Evolutionary conservation across 2,329 filamentous ascomycete species (phyloP).

Genomic region (Pseudogymnoascus sp.): DNA sequence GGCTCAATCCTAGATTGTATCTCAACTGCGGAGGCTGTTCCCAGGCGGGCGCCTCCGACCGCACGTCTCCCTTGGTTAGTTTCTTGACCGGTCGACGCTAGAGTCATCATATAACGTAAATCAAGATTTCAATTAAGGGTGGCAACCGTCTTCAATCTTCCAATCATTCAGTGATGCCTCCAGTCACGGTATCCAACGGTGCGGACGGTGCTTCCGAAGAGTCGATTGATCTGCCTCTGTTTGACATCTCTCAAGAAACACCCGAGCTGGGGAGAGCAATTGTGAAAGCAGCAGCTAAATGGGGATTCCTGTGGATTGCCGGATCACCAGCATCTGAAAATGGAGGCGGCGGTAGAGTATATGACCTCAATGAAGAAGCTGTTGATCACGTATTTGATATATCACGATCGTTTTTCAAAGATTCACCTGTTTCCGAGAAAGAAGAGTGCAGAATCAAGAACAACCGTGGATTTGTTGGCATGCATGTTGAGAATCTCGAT

Average conservation of each 20-base stretch:
- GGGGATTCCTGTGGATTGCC: background rate
- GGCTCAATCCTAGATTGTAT: background rate
- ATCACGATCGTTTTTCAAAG: background rate
- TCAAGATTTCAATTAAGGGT: background rate
- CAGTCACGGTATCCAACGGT: background rate
- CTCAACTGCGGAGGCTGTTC: background rate
- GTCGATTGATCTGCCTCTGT: background rate
- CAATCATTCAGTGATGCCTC: background rate
- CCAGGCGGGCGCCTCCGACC: background rate
- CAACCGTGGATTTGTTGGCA: conserved; percentile 49
- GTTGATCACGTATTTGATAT: background rate
- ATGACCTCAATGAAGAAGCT: background rate
- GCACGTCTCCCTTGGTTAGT: background rate
- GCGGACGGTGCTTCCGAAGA: background rate
- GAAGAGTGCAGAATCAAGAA: conserved; percentile 34
- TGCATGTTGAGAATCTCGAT: conserved; percentile 38
- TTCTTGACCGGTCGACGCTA: background rate
- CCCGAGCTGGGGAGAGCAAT: background rate
- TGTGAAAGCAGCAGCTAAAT: background rate
- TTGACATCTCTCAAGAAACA: conserved; percentile 2
- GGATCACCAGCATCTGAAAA: background rate
- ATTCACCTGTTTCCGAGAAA: background rate
- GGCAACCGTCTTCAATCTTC: background rate
- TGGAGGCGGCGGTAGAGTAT: background rate
- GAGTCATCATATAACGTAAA: background rate